Evolutionary conservation across 345 rosid species (phyloP).

Genomic region (Citrus reticulata): DNA sequence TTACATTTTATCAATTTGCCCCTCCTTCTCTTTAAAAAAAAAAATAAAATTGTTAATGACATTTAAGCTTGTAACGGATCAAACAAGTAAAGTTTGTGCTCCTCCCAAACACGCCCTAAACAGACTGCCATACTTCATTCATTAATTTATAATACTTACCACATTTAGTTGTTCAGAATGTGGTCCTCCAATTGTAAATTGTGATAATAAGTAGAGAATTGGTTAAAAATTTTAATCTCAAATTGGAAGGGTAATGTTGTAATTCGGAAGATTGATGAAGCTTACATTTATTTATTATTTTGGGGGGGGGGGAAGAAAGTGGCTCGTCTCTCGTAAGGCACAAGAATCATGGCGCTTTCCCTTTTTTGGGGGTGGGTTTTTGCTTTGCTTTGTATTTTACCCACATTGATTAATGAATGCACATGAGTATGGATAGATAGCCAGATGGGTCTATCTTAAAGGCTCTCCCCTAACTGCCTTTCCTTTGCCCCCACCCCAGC

Average conservation of each 20-base stretch:
- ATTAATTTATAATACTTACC: background rate
- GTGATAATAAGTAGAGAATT: background rate
- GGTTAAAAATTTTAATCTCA: background rate
- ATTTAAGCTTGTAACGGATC: background rate
- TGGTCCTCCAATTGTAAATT: background rate
- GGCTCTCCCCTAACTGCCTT: conserved; percentile 11
- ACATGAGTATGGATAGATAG: conserved; percentile 43
- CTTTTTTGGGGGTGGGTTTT: conserved; percentile 16
- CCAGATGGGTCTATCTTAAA: conserved; percentile 47
- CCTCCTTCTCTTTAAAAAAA: background rate
- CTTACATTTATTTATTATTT: conserved; percentile 9
- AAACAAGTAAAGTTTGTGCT: background rate
- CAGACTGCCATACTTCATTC: background rate
- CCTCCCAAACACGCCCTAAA: background rate
- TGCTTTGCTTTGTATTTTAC: background rate
- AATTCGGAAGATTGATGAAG: conserved; percentile 5
- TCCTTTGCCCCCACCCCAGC: conserved; percentile 4
- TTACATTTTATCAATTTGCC: conserved; percentile 13
- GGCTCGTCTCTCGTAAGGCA: conserved; percentile 35
- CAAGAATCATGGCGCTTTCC: conserved; percentile 48
- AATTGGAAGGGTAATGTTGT: background rate
- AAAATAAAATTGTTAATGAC: background rate
- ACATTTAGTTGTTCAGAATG: background rate
- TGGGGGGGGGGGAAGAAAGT: conserved; percentile 18
- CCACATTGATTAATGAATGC: conserved; percentile 42